phyloP scores from a whole-genome alignment of 1,284 basidiomycete species.

The Rhodotorula sp. region DNA sequence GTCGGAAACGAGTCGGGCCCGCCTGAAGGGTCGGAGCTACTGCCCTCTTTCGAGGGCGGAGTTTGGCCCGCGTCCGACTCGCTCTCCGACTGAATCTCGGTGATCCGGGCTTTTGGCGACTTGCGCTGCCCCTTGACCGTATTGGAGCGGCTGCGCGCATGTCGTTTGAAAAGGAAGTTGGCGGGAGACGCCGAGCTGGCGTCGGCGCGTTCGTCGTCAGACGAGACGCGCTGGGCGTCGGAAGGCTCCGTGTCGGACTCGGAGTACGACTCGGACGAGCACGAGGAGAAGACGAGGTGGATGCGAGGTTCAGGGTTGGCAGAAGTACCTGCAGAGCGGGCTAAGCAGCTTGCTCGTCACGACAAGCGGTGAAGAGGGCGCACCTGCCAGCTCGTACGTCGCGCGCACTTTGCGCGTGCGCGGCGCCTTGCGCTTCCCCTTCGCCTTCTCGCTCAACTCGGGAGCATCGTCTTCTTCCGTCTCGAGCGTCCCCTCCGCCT shows the following conservation, averaged over 20 bases:
- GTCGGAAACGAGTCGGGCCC: neutral
- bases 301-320: slow-evolving; percentile 51
- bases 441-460: slow-evolving; percentile 7
- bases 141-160: neutral
- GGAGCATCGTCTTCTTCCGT: neutral
- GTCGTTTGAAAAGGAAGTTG: slow-evolving; percentile 18
- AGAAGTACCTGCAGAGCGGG: slow-evolving; percentile 41
- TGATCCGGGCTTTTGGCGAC: neutral
- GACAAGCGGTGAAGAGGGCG: neutral
- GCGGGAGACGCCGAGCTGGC: slow-evolving; percentile 8
- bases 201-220: slow-evolving; percentile 6
- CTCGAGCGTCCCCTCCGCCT: slow-evolving; percentile 16
- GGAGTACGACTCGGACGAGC: slow-evolving; percentile 39
- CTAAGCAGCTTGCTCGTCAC: neutral
- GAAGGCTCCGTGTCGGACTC: slow-evolving; percentile 4
- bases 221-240: neutral
- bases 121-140: neutral
- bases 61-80: neutral
- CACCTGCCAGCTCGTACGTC: slow-evolving; percentile 52
- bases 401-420: slow-evolving; percentile 49
- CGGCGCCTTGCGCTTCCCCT: slow-evolving; percentile 47
- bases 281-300: slow-evolving; percentile 47
- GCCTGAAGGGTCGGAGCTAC: neutral
- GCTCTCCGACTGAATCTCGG: slow-evolving; percentile 1
- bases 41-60: too few species aligned